phyloP scores from a whole-genome alignment of 2,329 filamentous ascomycete genomes.

The Neocucurbitaria cava region DNA sequence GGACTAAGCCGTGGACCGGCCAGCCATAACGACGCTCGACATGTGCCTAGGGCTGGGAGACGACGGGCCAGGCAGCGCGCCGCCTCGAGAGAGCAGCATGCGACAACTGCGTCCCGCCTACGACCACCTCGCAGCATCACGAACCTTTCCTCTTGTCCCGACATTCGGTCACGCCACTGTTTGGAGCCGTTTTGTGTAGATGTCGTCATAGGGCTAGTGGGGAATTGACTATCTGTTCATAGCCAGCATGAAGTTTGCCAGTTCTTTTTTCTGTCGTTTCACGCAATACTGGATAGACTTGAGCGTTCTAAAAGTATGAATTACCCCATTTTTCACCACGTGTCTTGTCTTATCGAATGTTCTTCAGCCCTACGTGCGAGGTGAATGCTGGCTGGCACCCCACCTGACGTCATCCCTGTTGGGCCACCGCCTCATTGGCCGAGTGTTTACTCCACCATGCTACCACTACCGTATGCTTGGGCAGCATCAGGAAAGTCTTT shows the following conservation, averaged over 20 bases:
- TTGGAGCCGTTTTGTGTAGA: slow-evolving; percentile 7
- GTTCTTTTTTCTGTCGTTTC: slow-evolving; percentile 5
- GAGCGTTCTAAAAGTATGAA: slow-evolving; percentile 4
- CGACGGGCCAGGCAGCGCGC: neutral
- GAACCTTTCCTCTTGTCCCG: slow-evolving; percentile 8
- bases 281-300: slow-evolving; percentile 5
- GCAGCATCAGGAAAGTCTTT: neutral
- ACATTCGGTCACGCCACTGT: slow-evolving; percentile 1
- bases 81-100: slow-evolving; percentile 4
- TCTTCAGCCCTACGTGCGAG: slow-evolving; percentile 22
- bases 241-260: slow-evolving; percentile 10
- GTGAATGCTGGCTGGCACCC: slow-evolving; percentile 13
- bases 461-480: neutral
- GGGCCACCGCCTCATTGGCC: neutral
- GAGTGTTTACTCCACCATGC: neutral
- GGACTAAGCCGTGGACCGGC: neutral
- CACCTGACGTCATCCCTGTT: slow-evolving; percentile 14
- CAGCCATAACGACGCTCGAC: slow-evolving; percentile 9
- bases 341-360: slow-evolving; percentile 8
- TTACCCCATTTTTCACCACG: neutral
- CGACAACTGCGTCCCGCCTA: slow-evolving; percentile 3
- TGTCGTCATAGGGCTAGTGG: slow-evolving; percentile 16
- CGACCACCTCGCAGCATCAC: slow-evolving; percentile 8
- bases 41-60: neutral
- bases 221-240: slow-evolving; percentile 5